These are phyloP conservation scores for Dipteronia dyeriana DNA, from an alignment of 345 rosid species.

Conservation along the genomic window DNA sequence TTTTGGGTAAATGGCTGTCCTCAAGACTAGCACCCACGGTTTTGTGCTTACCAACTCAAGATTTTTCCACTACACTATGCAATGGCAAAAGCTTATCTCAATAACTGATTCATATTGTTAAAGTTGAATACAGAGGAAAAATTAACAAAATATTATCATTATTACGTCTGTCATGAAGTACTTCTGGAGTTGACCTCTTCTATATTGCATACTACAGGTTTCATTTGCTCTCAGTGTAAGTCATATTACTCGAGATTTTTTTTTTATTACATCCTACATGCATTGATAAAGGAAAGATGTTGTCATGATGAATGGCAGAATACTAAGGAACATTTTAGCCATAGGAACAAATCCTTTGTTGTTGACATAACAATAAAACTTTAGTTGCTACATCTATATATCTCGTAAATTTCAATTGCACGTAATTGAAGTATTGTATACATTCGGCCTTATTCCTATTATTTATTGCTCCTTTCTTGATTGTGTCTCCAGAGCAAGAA, in stretches of 20 bases:
- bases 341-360: no score
- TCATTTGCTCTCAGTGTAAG: not conserved
- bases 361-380: no score
- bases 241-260: not conserved
- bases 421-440: not conserved
- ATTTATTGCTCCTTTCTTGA: conserved; percentile 17
- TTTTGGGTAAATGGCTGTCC: not conserved
- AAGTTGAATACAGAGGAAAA: not conserved
- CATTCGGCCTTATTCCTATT: not conserved
- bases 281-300: not conserved
- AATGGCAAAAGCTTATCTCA: not conserved
- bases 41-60: not conserved
- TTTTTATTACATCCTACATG: conserved; percentile 4
- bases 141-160: not conserved
- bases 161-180: not conserved
- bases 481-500: conserved; percentile 33
- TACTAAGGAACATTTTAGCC: no score
- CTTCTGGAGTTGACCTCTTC: not conserved
- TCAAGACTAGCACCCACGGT: not conserved
- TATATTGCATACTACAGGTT: not conserved
- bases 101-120: not conserved
- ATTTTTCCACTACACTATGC: not conserved
- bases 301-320: not conserved
- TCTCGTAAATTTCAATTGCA: not conserved
- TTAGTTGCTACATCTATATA: no score